Evolutionary conservation across 169 alveolate species (phyloP), one percentile per base, ranked within the genome.

Genomic region (Cryptosporidium baileyi): DNA sequence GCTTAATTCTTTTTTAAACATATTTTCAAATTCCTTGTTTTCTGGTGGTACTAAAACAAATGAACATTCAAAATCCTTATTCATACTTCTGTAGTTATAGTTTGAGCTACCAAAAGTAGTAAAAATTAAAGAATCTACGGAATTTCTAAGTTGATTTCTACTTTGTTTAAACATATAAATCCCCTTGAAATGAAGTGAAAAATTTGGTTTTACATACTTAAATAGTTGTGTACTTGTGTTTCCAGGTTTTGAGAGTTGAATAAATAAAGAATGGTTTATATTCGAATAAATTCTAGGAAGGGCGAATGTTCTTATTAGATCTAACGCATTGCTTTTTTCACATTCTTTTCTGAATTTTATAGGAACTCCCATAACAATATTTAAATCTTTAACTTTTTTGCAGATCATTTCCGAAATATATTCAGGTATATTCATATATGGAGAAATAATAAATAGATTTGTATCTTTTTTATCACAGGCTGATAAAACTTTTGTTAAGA

Each of bases 161-260:
- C 5, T 11, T 9, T 74, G 17, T 74, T 60, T 74, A 40, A 38
- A 74, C 7, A 74, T 40, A 74, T 74, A 74, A 28, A 74, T 51
- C 26, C 85, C 85, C 36, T 74, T 74, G 22, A 57, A 51, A 32
- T 74, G 85, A 6, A 74, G 22, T 13, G 85, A 54, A 67, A 67
- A 74, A 13, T 54, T 24, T 6, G 36, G 59, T 38, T 47, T 52
- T 34, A 36, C 43, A 41, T 74, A 74, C 24, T 54, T 59, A 6
- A 11, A n/a, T n/a, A 38, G 54, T 19, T 38, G 13, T 7, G 54
- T 26, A 0, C n/a, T 0, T 11, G 60, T 22, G 6, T 74, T 24
- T 36, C 28, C 30, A 22, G 30, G 60, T 7, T 44, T 38, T 3
- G 45, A 11, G 4, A 54, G 41, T 30, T 74, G 63, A n/a, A 22